Conservation (phyloP, 306 rosid genomes). For the Cucumis cinereus region DNA sequence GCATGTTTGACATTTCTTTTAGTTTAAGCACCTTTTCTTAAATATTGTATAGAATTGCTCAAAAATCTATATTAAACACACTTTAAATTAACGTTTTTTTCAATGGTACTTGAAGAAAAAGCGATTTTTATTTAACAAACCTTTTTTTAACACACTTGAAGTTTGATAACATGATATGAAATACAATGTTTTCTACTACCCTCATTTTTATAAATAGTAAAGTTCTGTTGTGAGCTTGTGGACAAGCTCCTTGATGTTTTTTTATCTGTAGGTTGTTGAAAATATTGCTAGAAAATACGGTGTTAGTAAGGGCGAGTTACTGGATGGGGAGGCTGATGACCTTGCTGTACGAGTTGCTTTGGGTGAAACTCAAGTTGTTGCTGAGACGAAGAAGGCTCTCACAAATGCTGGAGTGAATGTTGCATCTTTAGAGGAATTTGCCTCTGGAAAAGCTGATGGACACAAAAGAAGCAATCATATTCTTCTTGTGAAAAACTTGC, state of each 20-base stretch:
- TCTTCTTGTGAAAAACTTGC: conserved; percentile 80
- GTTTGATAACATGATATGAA: neutral
- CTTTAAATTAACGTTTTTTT: neutral
- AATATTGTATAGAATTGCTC: neutral
- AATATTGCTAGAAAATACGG: conserved; percentile 70
- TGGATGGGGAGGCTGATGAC: conserved; percentile 74
- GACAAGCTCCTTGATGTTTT: conserved; percentile 1
- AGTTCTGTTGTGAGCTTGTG: neutral
- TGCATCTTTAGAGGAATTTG: conserved; percentile 57
- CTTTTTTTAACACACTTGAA: neutral
- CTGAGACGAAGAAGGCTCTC: conserved; percentile 71
- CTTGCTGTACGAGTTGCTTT: conserved; percentile 75
- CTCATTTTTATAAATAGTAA: neutral
- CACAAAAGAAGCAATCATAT: conserved; percentile 83
- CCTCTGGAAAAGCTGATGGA: conserved; percentile 46
- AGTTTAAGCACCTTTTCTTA: neutral
- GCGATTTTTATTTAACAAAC: neutral
- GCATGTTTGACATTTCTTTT: neutral
- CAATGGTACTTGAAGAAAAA: neutral
- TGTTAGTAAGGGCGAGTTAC: conserved; percentile 68
- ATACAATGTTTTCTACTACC: neutral
- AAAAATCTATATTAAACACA: neutral
- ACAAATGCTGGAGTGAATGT: conserved; percentile 76
- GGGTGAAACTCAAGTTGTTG: conserved; percentile 87
- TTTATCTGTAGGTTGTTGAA: conserved; percentile 52